phyloP scores from a whole-genome alignment of 257 asterid species.

The Vinca minor region DNA sequence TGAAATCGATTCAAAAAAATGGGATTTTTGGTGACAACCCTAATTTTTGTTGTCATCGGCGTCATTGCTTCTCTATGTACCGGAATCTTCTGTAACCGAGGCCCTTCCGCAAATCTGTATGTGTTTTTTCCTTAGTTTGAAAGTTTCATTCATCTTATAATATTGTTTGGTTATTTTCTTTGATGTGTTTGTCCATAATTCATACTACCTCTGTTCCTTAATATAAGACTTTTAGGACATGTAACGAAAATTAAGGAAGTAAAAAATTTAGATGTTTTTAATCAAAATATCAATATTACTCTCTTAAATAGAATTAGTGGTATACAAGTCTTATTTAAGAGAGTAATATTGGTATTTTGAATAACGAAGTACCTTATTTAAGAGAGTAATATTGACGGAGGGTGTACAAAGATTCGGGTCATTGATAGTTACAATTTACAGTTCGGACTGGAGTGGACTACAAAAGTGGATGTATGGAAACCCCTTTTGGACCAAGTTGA shows the following conservation, averaged over 20 bases:
- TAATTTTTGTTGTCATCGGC: slow-evolving; percentile 64
- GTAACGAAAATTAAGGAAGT: no score
- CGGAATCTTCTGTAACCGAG: slow-evolving; percentile 87
- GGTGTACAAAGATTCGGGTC: no score
- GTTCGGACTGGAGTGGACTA: not conserved
- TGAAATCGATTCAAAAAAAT: slow-evolving; percentile 18
- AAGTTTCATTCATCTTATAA: not conserved
- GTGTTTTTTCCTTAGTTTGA: slow-evolving; percentile 16
- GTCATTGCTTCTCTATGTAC: slow-evolving; percentile 61
- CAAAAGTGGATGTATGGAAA: not conserved
- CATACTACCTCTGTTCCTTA: no score
- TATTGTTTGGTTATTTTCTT: not conserved
- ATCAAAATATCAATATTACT: no score
- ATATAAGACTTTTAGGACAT: no score
- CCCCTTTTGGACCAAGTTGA: not conserved
- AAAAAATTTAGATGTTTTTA: no score
- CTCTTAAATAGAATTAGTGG: no score
- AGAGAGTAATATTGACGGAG: no score
- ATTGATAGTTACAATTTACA: no score
- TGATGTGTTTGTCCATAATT: not conserved
- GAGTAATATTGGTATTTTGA: no score
- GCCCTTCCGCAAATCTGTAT: slow-evolving; percentile 94
- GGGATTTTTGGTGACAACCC: slow-evolving; percentile 85
- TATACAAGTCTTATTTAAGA: no score
- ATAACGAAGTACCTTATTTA: no score